Base-by-base conservation (phyloP, 2,329 filamentous ascomycete genomes). In the Emydomyces testavorans region DNA sequence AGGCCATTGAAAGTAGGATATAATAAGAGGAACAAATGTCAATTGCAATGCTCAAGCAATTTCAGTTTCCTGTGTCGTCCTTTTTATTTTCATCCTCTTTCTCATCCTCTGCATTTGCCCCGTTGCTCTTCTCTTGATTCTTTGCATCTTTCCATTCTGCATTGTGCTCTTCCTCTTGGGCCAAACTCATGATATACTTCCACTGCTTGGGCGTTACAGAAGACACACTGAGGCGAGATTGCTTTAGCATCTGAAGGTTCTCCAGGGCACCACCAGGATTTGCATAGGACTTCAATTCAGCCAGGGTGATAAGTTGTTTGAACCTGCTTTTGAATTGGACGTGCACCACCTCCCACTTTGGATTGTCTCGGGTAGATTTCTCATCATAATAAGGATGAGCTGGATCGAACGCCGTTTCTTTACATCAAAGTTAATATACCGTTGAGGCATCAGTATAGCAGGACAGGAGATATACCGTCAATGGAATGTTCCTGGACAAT, bases 261-360 rank as follows among this genome's bases (percentile, higher is more conserved):
- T 79, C 77, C 34, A 94, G 68, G 5, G 77, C 71, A 43, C 66
- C 64, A 6, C 72, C 74, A 6, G 76, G 60, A 34, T 72, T 70
- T 4, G 77, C 78, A 58, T 82, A 72, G 29, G 76, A 74, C 46
- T 84, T 82, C 37, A 95, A 73, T 55, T 85, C 80, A 52, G 78
- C 76, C 44, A 95, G 73, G 4, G 75, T 75, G 49, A 96, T 76
- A 0, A 80, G 76, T 11, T 79, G 73, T 1, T 73, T 71, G 57
- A 96, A 88, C 65, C 94, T 95, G 62, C 79, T 80, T 49, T 83
- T 79, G 62, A 94, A 95, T 58, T 82, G 76, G 40, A 96, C 90
- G 52, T 93, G 84, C 1, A 96, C 92, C 15, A 92, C 77, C 46
- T 81, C 85, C 92, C 92, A 98, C 58, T 80, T 85, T 0, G 83